Conservation (phyloP, 495 filamentous ascomycete genomes). For the Daldinia childiae region DNA sequence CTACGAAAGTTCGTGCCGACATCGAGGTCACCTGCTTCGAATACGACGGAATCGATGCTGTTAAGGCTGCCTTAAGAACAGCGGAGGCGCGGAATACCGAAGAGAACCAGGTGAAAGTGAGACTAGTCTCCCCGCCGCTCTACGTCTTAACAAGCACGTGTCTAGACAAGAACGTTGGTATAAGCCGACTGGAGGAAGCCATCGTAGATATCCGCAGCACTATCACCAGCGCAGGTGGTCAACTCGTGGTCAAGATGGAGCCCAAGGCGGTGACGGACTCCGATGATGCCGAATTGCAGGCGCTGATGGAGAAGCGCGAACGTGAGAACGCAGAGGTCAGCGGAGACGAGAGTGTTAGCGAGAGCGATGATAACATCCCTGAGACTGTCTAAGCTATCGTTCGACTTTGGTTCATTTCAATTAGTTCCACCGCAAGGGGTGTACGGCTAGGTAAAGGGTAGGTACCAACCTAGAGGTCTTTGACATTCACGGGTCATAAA, state of each 20-base stretch:
- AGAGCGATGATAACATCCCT: constrained; percentile 81
- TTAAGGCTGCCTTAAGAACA: constrained; percentile 86
- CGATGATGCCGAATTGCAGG: constrained; percentile 95
- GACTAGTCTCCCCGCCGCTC: constrained; percentile 92
- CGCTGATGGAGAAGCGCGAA: constrained; percentile 98
- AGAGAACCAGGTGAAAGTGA: constrained; percentile 94
- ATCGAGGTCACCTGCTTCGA: constrained; percentile 98
- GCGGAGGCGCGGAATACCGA: constrained; percentile 89
- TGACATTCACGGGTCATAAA: constrained; percentile 37
- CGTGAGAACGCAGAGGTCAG: constrained; percentile 97
- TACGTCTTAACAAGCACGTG: constrained; percentile 93
- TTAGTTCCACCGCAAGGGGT: constrained; percentile 32
- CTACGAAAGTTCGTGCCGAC: constrained; percentile 97
- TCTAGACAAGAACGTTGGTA: constrained; percentile 88
- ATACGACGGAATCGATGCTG: constrained; percentile 98
- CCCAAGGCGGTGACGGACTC: constrained; percentile 99
- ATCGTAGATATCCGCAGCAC: constrained; percentile 82
- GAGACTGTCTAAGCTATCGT: constrained; percentile 52
- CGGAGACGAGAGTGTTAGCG: constrained; percentile 92
- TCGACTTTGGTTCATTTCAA: constrained; percentile 16
- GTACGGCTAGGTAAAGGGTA: constrained; percentile 35
- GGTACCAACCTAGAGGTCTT: constrained; percentile 38
- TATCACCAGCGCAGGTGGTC: constrained; percentile 78
- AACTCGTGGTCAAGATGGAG: constrained; percentile 91
- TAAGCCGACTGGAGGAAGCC: constrained; percentile 82